Evolutionary conservation across 192 early-diverging fungal species (phyloP).

Genomic region (Oehlia diaphana): DNA sequence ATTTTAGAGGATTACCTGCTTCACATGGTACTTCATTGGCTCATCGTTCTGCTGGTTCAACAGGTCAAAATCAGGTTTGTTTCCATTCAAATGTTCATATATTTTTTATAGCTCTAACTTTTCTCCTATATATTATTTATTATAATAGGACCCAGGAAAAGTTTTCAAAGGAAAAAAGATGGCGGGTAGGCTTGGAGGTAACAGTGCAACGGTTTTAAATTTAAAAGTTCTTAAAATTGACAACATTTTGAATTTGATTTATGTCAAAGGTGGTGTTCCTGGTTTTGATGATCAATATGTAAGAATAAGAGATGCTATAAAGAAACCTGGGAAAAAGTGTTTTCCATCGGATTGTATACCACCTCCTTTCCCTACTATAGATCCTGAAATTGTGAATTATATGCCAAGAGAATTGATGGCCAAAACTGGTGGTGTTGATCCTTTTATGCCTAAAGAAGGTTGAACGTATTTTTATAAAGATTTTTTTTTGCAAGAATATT

Average conservation of each 20-base stretch:
- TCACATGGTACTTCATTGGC: slow-evolving; percentile 91
- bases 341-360: slow-evolving; percentile 62
- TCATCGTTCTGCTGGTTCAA: slow-evolving; percentile 87
- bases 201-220: slow-evolving; percentile 76
- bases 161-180: slow-evolving; percentile 98
- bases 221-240: slow-evolving; percentile 89
- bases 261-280: slow-evolving; percentile 91
- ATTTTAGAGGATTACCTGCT: slow-evolving; percentile 88
- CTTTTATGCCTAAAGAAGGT: slow-evolving; percentile 48
- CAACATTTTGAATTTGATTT: slow-evolving; percentile 80
- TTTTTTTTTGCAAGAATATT: background rate
- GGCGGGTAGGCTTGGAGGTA: slow-evolving; percentile 94
- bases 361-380: slow-evolving; percentile 74
- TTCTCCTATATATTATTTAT: background rate
- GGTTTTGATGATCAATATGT: slow-evolving; percentile 86
- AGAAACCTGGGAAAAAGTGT: slow-evolving; percentile 61
- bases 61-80: slow-evolving; percentile 73
- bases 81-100: background rate
- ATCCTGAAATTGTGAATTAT: slow-evolving; percentile 41
- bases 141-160: slow-evolving; percentile 69
- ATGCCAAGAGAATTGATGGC: slow-evolving; percentile 54
- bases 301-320: slow-evolving; percentile 84
- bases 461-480: background rate
- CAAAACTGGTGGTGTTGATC: slow-evolving; percentile 50
- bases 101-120: too few species aligned